Percentiles rank a stretch among this genome's conserved stretches.
phyloP scores from a whole-genome alignment of 139 green algal species.

The Chlamydomonas sp. region DNA sequence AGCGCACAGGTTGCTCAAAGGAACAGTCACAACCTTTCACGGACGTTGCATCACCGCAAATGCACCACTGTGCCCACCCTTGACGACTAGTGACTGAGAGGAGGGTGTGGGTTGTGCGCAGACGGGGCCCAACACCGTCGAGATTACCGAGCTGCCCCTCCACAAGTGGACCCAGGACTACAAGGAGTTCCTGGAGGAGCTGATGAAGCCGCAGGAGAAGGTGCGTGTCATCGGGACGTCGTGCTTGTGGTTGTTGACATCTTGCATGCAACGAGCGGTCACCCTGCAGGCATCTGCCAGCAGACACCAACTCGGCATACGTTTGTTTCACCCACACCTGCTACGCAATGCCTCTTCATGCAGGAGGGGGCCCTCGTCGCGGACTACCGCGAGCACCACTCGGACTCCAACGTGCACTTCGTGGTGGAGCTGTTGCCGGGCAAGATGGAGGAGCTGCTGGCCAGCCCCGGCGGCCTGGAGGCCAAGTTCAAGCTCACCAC shows the following conservation, averaged over 20 bases:
- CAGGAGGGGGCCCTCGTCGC: constrained; percentile 62
- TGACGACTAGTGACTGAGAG: too few species aligned
- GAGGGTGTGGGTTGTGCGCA: background rate
- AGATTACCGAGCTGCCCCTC: constrained; percentile 97
- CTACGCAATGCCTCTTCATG: background rate
- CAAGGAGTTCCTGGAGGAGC: constrained; percentile 97
- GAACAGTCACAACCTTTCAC: too few species aligned
- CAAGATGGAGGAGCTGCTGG: constrained; percentile 48
- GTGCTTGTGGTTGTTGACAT: too few species aligned
- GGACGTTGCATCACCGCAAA: background rate
- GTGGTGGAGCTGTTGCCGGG: constrained; percentile 75
- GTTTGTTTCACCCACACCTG: background rate
- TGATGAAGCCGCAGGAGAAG: constrained; percentile 76
- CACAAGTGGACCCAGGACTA: constrained; percentile 99
- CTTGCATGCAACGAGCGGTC: background rate
- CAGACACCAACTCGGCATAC: background rate
- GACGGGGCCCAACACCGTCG: constrained; percentile 73
- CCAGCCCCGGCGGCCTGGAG: constrained; percentile 12
- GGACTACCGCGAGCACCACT: constrained; percentile 95
- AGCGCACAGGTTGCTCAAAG: too few species aligned
- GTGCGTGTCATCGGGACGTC: background rate
- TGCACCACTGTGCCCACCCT: background rate
- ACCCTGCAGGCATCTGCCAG: too few species aligned
- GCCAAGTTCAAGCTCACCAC: constrained; percentile 94
- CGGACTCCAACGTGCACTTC: constrained; percentile 93